Evolutionary conservation across 345 rosid species (phyloP), one percentile per base, ranked within the genome.

Genomic region (Trapa bicornis): DNA sequence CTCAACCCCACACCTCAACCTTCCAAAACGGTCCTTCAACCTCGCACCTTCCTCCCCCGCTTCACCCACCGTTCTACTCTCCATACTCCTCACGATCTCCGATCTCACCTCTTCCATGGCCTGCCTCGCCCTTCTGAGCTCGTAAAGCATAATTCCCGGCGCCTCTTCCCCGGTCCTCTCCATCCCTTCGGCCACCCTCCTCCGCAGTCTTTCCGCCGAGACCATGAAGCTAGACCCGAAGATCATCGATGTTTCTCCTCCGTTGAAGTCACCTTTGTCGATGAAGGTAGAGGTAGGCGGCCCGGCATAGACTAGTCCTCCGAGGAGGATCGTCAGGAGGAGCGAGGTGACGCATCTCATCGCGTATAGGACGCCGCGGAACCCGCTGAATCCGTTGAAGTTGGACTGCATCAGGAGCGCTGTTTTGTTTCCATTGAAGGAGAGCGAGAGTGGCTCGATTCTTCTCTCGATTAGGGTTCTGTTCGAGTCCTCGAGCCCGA

Each of bases 291-390:
- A 61, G 22, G 75, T 75, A 3, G 86, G 87, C 4, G 45, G 12
- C 48, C 48, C 75, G 22, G 77, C 80, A 74, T 80, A 89, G 1
- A 91, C 87, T 2, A 91, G 75, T 16, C 96, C 94, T 32, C 75
- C 73, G 64, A 89, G 76, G 47, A 89, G 42, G 9, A 91, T 76
- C 82, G 71, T 82, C 15, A 87, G 76, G 6, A 91, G 86, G 67
- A 89, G 73, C 10, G 94, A 82, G 64, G 83, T 84, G 37, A 81
- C 92, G 65, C 80, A 85, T 78, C 89, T 80, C 82, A 81, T 87
- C 47, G 96, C 94, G 70, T 83, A 81, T 5, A 91, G 84, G 3
- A 85, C 97, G 2, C 97, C 96, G 42, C 94, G 77, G 35, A 91
- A 91, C 3, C 97, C 96, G 66, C 83, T 83, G 74, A 83, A 91